Base-by-base conservation (phyloP, 768 basidiomycete genomes). In the Russula sp. region DNA sequence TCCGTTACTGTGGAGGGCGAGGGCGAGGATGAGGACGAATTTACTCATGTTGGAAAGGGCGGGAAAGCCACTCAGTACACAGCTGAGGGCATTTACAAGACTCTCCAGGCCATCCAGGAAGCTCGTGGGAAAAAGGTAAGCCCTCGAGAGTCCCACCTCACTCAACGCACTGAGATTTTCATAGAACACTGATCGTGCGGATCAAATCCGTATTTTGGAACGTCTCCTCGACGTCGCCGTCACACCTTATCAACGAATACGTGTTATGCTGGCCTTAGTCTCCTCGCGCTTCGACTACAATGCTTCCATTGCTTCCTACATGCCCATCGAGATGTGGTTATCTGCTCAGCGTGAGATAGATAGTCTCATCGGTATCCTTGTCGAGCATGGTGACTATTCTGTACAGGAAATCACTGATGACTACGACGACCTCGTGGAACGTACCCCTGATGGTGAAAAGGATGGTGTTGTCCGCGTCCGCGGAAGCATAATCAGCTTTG, bases 221-320 rank as follows among this genome's bases (percentile, higher is more conserved):
- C 87, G 89, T 70, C 81, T 98, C 14, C 80, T 96, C 13, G 87
- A 89, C 70, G 90, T 95, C 16, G 87, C 94, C 7, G 83, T 82
- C 14, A 96, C 94, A 5, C 78, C 91, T 0, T 99, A 99, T 75
- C 93, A 96, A 72, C 87, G 86, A 68, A 94, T 99, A 65, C 89
- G 97, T 60, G 93, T 99, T 36, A 85, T 98, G 38, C 84, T 99
- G 57, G 90, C 94, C 18, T 84, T 98, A 60, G 85, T 98, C 70
- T 94, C 95, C 3, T 92, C 94, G 10, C 90, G 94, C 50, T 97
- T 98, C 74, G 97, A 99, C 78, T 98, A 97, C 79, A 95, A 94
- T 74, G 88, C 92, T 26, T 91, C 88, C 24, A 83, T 89, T 61
- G 79, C 89, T 9, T 84, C 87, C 1, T 86, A 93, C 72, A 97